Evolutionary conservation across 345 rosid species (phyloP).

Genomic region (Corchorus olitorius): DNA sequence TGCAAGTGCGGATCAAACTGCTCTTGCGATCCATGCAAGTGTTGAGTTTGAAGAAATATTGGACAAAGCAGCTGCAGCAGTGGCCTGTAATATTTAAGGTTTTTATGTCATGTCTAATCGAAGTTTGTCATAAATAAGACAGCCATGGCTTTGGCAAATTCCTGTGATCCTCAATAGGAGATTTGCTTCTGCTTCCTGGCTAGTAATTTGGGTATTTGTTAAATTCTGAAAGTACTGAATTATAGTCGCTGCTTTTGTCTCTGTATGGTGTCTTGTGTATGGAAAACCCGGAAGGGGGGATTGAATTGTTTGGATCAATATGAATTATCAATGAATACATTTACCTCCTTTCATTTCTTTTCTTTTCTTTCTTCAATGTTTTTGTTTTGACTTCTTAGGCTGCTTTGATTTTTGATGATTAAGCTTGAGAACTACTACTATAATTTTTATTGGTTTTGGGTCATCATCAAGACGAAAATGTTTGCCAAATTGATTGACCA

Average conservation of each 20-base stretch:
- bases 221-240: background rate
- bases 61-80: slow-evolving; percentile 18
- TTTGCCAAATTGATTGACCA: too few relatives aligned
- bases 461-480: too few relatives aligned
- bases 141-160: background rate
- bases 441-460: too few relatives aligned
- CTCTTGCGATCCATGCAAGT: slow-evolving; percentile 52
- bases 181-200: background rate
- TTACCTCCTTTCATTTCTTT: too few relatives aligned
- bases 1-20: slow-evolving; percentile 85
- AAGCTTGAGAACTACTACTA: too few relatives aligned
- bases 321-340: background rate
- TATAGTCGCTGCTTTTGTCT: background rate
- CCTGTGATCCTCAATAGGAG: background rate
- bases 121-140: background rate
- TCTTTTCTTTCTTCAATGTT: too few relatives aligned
- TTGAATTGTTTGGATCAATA: background rate
- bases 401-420: too few relatives aligned
- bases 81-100: background rate
- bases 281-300: too few relatives aligned
- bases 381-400: too few relatives aligned
- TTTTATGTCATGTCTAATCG: background rate
- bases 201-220: background rate
- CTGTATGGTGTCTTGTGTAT: background rate
- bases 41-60: slow-evolving; percentile 27